Percentiles rank a stretch among this genome's conserved stretches.
Conservation (phyloP, 139 green algal genomes). For the Chlorella sp. region DNA sequence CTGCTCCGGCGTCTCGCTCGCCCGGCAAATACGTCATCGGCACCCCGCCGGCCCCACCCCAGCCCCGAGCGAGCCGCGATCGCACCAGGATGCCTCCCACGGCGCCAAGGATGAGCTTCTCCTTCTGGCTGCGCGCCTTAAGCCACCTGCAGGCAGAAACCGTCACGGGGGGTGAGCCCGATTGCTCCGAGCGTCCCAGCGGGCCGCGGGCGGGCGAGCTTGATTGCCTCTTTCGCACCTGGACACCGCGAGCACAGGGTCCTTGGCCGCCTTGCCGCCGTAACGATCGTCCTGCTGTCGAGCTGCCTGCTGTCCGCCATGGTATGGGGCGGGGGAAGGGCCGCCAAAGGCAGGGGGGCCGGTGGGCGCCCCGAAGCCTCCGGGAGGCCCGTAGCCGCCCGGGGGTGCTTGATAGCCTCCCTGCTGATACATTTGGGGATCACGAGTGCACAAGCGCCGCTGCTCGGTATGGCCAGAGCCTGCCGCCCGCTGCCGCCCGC, state of each 20-base stretch:
- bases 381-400: slow-evolving; percentile 1
- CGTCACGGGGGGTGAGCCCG: background rate
- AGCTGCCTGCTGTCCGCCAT: background rate
- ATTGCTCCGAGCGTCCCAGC: background rate
- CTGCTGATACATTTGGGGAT: slow-evolving; percentile 11
- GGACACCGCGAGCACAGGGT: slow-evolving; percentile 53
- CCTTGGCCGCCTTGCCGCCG: slow-evolving; percentile 34
- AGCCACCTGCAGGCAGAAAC: slow-evolving; percentile 62
- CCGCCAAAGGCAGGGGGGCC: background rate
- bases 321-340: slow-evolving; percentile 17
- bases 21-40: background rate
- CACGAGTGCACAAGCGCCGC: background rate
- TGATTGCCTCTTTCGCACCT: background rate
- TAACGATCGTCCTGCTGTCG: slow-evolving; percentile 20
- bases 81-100: slow-evolving; percentile 66
- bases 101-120: slow-evolving; percentile 65
- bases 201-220: too few species aligned
- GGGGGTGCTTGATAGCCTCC: background rate
- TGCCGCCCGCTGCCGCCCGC: too few species aligned
- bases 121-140: slow-evolving; percentile 67
- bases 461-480: too few species aligned
- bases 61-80: background rate
- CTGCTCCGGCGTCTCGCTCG: too few species aligned
- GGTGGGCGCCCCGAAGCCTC: slow-evolving; percentile 9
- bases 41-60: background rate